phyloP scores from a whole-genome alignment of 106 monocot genomes.

The Gastrodia elata region DNA sequence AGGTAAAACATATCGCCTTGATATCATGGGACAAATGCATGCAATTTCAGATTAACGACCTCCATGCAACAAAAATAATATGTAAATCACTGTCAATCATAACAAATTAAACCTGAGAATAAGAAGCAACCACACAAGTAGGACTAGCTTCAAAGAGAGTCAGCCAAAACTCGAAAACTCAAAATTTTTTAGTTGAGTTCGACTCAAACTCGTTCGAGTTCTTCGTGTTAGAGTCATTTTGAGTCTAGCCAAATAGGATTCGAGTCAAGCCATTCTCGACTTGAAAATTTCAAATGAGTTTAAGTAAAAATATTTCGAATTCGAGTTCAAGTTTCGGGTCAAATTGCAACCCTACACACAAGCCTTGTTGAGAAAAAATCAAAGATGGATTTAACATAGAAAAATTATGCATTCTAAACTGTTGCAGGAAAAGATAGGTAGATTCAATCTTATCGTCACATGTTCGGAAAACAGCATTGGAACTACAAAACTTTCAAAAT shows the following conservation, averaged over 20 bases:
- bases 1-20: neutral
- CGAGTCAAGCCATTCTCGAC: no score
- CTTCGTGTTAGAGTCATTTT: no score
- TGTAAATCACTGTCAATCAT: neutral
- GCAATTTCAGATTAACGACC: neutral
- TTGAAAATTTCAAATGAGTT: no score
- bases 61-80: neutral
- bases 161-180: no score
- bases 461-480: neutral
- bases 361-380: no score
- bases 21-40: neutral
- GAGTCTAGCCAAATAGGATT: no score
- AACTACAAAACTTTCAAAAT: neutral
- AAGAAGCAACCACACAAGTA: neutral
- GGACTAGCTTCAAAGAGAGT: neutral
- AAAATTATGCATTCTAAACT: neutral
- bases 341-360: no score
- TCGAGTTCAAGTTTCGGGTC: no score
- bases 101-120: constrained; percentile 1
- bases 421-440: neutral
- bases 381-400: neutral
- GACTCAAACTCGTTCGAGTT: no score
- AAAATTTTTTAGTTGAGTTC: no score
- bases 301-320: no score
- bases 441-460: neutral